Evolutionary conservation across 2,329 filamentous ascomycete species (phyloP), one percentile per base, ranked within the genome.

Genomic region (Neonectria coccinea): DNA sequence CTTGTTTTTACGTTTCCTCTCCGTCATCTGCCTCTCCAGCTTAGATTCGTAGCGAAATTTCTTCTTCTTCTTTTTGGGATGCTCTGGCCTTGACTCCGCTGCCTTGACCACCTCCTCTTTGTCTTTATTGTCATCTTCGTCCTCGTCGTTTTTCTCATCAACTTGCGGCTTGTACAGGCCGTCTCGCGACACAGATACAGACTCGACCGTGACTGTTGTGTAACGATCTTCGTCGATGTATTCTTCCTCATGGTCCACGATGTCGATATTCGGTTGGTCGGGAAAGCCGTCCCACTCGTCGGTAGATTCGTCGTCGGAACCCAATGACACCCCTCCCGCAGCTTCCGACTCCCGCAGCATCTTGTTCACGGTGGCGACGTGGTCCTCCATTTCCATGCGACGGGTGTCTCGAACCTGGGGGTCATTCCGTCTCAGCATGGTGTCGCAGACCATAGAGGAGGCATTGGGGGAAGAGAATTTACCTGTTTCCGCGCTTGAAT

Each of bases 201-300:
- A 91, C 77, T 97, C 95, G 1, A 99, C 90, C 0, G 93, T 97
- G 27, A 99, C 96, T 1, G 93, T 97, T 1, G 96, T 98, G 78
- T 93, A 97, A 76, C 92, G 92, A 78, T 97, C 95, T 78, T 98
- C 96, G 78, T 99, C 96, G 69, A 97, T 88, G 80, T 97, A 99
- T 78, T 98, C 94, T 70, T 95, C 94, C 77, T 97, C 92, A 71
- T 93, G 89, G 76, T 97, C 90, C 48, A 96, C 80, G 22, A 88
- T 84, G 42, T 85, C 77, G 5, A 80, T 70, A 14, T 81, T 69
- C 14, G 80, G 77, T 25, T 77, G 73, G 56, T 91, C 89, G 20
- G 84, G 82, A 56, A 94, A 84, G 1, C 91, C 92, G 56, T 84
- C 84, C 89, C 91, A 94, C 72, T 89, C 86, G 14, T 86, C 84